Evolutionary conservation across 768 basidiomycete species (phyloP), one percentile per base, ranked within the genome.

Genomic region (Pleurotus tuoliensis): DNA sequence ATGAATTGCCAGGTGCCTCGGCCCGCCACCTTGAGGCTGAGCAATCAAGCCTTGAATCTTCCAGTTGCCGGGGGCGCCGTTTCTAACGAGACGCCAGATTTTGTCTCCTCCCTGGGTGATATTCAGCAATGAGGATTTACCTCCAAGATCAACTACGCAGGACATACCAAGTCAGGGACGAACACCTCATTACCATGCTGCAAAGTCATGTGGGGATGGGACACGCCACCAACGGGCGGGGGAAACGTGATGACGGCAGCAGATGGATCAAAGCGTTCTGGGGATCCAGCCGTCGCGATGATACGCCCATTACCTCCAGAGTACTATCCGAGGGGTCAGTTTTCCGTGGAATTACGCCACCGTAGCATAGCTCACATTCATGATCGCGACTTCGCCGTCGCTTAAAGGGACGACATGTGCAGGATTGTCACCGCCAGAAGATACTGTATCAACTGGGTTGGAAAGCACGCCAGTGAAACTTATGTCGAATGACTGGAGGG

Each of bases 201-300:
- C 27, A 84, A 67, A 0, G 79, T 75, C 84, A 86, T 84, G 64
- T 89, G 88, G 9, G 88, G 87, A 65, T 87, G 80, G 1, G 86
- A 84, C 5, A 73, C 71, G 9, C 63, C 69, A n/a, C 76, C 69
- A 2, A 68, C 58, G 0, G 69, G 68, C 0, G 68, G 69, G 12
- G 85, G 81, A 73, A 89, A 88, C 11, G 76, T 76, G 65, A 85
- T 78, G 11, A 76, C 61, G 1, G 74, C 66, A 5, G 79, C 73
- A 11, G 63, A 62, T 59, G 65, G 56, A 53, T 71, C 60, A 56
- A 78, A 77, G 7, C 55, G 57, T 3, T 64, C 57, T 1, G 68
- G 67, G n/a, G 77, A 73, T 22, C 60, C 61, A 24, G 71, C 69
- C 0, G 80, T 82, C 0, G 81, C 76, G 37, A 87, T 69, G 56